Conservation (phyloP, 228 moss, liverwort and hornwort genomes). For the Sphagnum fallax region DNA sequence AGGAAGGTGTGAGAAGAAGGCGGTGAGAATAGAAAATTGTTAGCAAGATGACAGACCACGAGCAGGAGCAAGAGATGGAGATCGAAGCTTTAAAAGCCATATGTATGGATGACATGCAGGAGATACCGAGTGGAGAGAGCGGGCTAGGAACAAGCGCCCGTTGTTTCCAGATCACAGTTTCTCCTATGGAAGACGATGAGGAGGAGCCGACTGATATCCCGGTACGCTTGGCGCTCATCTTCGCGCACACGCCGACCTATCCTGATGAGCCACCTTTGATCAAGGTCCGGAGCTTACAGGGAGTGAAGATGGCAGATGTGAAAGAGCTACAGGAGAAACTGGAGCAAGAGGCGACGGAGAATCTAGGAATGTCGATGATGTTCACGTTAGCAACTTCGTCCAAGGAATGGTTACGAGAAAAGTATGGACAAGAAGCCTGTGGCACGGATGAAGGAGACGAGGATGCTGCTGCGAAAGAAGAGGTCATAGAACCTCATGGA, state of each 20-base stretch:
- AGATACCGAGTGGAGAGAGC: slow-evolving; percentile 57
- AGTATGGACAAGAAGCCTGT: slow-evolving; percentile 58
- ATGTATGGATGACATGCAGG: slow-evolving; percentile 89
- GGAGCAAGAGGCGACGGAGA: slow-evolving; percentile 53
- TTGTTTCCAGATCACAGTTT: slow-evolving; percentile 89
- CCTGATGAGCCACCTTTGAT: slow-evolving; percentile 84
- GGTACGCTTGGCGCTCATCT: slow-evolving; percentile 80
- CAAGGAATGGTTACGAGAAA: slow-evolving; percentile 91
- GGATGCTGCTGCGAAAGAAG: slow-evolving; percentile 57
- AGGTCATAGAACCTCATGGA: slow-evolving; percentile 90
- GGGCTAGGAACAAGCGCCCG: slow-evolving; percentile 61
- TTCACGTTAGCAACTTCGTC: slow-evolving; percentile 77
- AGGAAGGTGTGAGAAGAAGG: too few species aligned
- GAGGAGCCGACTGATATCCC: slow-evolving; percentile 95
- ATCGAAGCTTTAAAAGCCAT: slow-evolving; percentile 90
- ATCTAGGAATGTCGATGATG: slow-evolving; percentile 99
- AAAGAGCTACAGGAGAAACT: slow-evolving; percentile 53
- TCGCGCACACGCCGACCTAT: slow-evolving; percentile 82
- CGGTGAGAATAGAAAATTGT: too few species aligned
- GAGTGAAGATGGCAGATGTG: slow-evolving; percentile 63
- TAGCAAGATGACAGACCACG: slow-evolving; percentile 65
- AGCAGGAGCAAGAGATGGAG: slow-evolving; percentile 93
- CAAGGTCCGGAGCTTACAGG: slow-evolving; percentile 67
- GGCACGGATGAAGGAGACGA: slow-evolving; percentile 30
- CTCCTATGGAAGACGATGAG: slow-evolving; percentile 93